Evolutionary conservation across 2,329 filamentous ascomycete species (phyloP).

Genomic region (Aspergillaceae sp.): DNA sequence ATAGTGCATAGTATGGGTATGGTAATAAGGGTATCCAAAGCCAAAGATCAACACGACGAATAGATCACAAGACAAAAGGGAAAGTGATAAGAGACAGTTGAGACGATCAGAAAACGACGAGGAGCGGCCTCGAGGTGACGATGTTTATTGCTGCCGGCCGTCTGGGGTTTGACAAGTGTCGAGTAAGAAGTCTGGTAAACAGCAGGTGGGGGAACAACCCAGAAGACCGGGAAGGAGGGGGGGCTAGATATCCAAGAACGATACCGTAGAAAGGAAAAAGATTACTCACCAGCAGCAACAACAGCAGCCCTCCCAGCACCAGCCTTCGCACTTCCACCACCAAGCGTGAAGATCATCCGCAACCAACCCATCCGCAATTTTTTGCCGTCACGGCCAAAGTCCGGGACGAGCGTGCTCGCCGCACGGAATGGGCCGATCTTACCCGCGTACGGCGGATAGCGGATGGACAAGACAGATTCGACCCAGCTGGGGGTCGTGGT

Average conservation of each 20-base stretch:
- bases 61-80: background rate
- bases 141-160: background rate
- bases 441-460: slow-evolving; percentile 54
- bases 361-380: slow-evolving; percentile 33
- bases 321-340: slow-evolving; percentile 31
- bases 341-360: slow-evolving; percentile 32
- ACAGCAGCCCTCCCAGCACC: slow-evolving; percentile 28
- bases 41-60: background rate
- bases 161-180: slow-evolving; percentile 1
- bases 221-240: background rate
- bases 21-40: slow-evolving; percentile 2
- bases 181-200: slow-evolving; percentile 3
- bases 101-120: background rate
- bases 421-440: slow-evolving; percentile 46
- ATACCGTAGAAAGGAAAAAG: slow-evolving; percentile 4
- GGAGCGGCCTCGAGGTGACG: background rate
- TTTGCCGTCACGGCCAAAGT: slow-evolving; percentile 53
- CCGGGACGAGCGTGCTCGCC: slow-evolving; percentile 46
- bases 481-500: slow-evolving; percentile 54
- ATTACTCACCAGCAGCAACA: slow-evolving; percentile 34
- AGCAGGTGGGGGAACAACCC: background rate
- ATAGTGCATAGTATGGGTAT: background rate
- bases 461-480: slow-evolving; percentile 47
- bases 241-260: slow-evolving; percentile 2
- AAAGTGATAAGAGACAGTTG: background rate